phyloP scores from a whole-genome alignment of 257 asterid genomes.

The Solanum paucissectum region DNA sequence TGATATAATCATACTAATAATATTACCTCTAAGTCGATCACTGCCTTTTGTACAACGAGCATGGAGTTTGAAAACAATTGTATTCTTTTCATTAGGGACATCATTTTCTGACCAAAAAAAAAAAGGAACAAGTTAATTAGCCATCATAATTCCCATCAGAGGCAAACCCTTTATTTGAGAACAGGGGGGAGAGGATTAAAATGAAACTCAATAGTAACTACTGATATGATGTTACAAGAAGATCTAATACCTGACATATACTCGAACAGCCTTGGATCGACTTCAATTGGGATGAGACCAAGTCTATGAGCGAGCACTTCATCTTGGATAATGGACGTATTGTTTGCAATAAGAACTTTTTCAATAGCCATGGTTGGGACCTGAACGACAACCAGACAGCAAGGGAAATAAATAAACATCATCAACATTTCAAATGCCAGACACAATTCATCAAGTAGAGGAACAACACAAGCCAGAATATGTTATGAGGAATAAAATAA shows the following conservation, averaged over 20 bases:
- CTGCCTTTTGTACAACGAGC: slow-evolving; percentile 43
- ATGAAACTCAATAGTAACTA: background rate
- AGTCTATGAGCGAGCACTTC: slow-evolving; percentile 94
- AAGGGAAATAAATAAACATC: background rate
- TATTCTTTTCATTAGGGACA: slow-evolving; percentile 70
- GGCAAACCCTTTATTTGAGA: background rate
- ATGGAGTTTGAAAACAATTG: slow-evolving; percentile 79
- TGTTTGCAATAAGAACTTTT: slow-evolving; percentile 81
- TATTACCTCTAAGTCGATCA: slow-evolving; percentile 47
- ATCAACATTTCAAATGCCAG: background rate
- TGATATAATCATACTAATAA: background rate
- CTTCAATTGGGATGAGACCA: slow-evolving; percentile 81
- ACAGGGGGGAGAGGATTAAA: background rate
- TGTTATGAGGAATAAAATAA: background rate
- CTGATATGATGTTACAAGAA: background rate
- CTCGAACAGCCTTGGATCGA: slow-evolving; percentile 77
- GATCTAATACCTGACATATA: slow-evolving; percentile 57
- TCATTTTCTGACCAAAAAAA: slow-evolving; percentile 52
- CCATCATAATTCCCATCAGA: slow-evolving; percentile 17
- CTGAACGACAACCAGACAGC: slow-evolving; percentile 22
- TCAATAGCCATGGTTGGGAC: slow-evolving; percentile 95
- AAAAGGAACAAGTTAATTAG: background rate
- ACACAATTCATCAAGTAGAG: background rate
- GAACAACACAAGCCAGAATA: background rate
- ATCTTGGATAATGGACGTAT: slow-evolving; percentile 89